Percentiles rank a stretch among this genome's conserved stretches.
Conservation (phyloP, 768 basidiomycete genomes). For the Boletus tomentosulus region DNA sequence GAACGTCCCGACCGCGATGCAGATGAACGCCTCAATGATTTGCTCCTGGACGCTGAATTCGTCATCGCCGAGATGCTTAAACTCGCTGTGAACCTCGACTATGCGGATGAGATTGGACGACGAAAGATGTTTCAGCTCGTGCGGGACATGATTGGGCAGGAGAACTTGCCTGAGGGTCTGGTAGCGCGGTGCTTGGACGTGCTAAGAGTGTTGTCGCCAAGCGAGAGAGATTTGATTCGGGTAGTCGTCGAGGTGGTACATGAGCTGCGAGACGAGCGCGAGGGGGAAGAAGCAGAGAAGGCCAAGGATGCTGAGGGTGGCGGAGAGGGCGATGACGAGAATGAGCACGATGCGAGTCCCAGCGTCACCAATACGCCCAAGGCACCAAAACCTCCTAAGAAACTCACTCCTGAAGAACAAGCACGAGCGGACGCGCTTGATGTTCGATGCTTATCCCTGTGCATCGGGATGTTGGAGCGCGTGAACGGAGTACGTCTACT, state of each 20-base stretch:
- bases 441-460: constrained; percentile 68
- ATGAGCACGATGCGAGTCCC: constrained; percentile 1
- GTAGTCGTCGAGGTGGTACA: constrained; percentile 86
- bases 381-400: constrained; percentile 27
- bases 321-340: constrained; percentile 16
- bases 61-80: constrained; percentile 78
- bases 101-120: constrained; percentile 87
- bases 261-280: constrained; percentile 55
- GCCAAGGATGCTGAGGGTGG: constrained; percentile 31
- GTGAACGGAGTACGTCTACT: constrained; percentile 67
- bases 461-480: constrained; percentile 80
- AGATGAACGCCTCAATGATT: constrained; percentile 43
- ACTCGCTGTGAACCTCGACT: constrained; percentile 78
- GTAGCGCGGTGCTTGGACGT: constrained; percentile 80
- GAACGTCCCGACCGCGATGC: constrained; percentile 38
- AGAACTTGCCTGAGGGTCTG: constrained; percentile 62
- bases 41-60: constrained; percentile 40
- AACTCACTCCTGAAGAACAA: constrained; percentile 57
- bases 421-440: constrained; percentile 60
- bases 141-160: constrained; percentile 77
- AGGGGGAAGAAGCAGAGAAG: constrained; percentile 37
- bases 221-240: constrained; percentile 81
- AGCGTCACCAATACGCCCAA: constrained; percentile 14
- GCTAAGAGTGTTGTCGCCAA: constrained; percentile 62
- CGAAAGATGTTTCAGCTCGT: constrained; percentile 84